Percentiles rank a stretch among this genome's conserved stretches.
Conservation (phyloP, 352 stramenopile species). For the Phytophthora fragariae region DNA sequence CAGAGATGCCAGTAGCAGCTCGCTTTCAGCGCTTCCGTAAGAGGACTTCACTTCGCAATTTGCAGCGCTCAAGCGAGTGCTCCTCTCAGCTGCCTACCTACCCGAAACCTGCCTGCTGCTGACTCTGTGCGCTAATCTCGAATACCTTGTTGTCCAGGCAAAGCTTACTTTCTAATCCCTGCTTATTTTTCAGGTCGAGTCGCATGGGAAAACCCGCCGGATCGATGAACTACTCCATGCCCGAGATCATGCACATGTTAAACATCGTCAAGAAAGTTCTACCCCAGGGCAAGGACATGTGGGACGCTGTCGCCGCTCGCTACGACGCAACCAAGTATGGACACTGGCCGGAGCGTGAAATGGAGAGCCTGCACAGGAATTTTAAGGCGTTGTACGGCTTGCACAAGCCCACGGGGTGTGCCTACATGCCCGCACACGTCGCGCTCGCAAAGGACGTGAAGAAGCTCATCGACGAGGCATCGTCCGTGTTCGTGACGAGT, state of each 20-base stretch:
- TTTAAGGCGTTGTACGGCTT: background rate
- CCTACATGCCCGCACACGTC: background rate
- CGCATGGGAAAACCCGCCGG: background rate
- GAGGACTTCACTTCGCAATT: too few species aligned
- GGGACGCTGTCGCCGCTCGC: background rate
- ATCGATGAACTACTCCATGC: background rate
- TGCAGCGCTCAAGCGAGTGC: too few species aligned
- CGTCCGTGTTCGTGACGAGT: background rate
- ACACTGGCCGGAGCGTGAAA: background rate
- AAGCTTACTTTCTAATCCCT: background rate
- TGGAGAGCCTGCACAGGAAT: background rate
- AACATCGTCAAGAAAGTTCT: background rate
- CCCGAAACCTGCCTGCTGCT: too few species aligned
- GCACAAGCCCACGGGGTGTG: background rate
- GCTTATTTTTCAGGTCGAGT: background rate
- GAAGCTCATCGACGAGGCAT: slow-evolving; percentile 2
- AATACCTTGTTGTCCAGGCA: too few species aligned
- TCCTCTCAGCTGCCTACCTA: too few species aligned
- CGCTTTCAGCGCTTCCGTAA: too few species aligned
- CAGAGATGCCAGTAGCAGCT: too few species aligned
- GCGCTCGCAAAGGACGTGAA: background rate
- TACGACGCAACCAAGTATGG: background rate
- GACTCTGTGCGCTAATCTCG: too few species aligned
- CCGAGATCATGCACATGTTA: background rate
- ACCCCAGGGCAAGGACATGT: background rate